phyloP scores from a whole-genome alignment of 208 protist genomes.

The Leishmania aethiopica region DNA sequence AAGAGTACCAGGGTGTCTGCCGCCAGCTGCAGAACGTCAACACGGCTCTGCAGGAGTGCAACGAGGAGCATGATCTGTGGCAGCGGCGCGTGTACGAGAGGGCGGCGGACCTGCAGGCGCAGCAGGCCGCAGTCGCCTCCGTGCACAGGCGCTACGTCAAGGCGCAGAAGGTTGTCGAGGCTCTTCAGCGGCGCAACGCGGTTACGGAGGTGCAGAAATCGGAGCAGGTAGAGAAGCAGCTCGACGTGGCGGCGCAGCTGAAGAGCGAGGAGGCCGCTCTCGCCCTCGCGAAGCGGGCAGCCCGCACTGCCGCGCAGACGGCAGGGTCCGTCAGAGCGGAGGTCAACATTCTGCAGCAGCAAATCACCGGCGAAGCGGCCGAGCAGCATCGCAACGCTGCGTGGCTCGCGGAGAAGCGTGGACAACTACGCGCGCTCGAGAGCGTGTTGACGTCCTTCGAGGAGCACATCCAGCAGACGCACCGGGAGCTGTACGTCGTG shows the following conservation, averaged over 20 bases:
- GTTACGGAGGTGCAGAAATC: constrained; percentile 60
- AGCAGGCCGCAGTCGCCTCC: constrained; percentile 58
- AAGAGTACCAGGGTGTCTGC: constrained; percentile 83
- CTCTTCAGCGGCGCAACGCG: constrained; percentile 66
- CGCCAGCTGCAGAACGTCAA: constrained; percentile 81
- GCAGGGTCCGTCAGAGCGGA: constrained; percentile 47
- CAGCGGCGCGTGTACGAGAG: constrained; percentile 63
- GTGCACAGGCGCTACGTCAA: constrained; percentile 49
- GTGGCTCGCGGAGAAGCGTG: constrained; percentile 83
- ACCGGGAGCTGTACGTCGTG: constrained; percentile 84
- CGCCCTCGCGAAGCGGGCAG: constrained; percentile 23
- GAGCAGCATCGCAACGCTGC: constrained; percentile 67
- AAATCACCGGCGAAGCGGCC: constrained; percentile 57
- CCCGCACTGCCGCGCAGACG: constrained; percentile 50
- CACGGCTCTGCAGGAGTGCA: constrained; percentile 87
- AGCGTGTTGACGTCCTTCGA: constrained; percentile 85
- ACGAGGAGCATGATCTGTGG: constrained; percentile 83
- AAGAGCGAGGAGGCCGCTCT: constrained; percentile 60
- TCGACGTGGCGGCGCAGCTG: constrained; percentile 52
- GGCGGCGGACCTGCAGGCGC: constrained; percentile 61
- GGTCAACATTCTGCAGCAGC: constrained; percentile 80
- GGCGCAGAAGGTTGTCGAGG: constrained; percentile 68
- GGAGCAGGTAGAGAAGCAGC: constrained; percentile 54
- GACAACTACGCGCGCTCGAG: constrained; percentile 89
- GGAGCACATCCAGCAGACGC: constrained; percentile 84